Percentiles rank a stretch among this genome's conserved stretches.
These are phyloP conservation scores for Xylaria sp. DNA, from an alignment of 2,329 filamentous ascomycete genomes.

Conservation along the genomic window DNA sequence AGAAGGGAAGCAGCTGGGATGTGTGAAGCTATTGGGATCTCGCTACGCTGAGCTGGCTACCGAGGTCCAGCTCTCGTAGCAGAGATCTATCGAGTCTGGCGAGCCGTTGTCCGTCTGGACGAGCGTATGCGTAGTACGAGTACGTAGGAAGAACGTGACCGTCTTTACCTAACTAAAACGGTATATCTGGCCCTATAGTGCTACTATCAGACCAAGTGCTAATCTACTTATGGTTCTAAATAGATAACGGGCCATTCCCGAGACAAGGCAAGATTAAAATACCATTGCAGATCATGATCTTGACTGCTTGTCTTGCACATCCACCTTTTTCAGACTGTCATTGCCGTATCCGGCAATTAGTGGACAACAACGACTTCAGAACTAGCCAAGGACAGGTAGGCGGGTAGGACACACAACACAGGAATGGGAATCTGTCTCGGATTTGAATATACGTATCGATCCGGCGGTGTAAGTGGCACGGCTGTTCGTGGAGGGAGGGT, in stretches of 20 bases:
- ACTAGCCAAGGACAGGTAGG: not conserved
- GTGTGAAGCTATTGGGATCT: not conserved
- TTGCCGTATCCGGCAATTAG: not conserved
- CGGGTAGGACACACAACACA: too few relatives aligned
- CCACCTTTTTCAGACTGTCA: not conserved
- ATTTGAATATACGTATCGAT: too few relatives aligned
- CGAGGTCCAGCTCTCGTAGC: not conserved
- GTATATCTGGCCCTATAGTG: not conserved
- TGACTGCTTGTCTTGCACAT: not conserved
- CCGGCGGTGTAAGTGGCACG: too few relatives aligned
- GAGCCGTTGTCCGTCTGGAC: not conserved
- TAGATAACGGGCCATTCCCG: not conserved
- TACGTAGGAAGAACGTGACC: not conserved
- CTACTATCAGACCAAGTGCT: not conserved
- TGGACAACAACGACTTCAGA: not conserved
- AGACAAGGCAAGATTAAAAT: not conserved
- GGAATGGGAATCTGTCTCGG: not conserved
- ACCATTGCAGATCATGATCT: slow-evolving; percentile 1
- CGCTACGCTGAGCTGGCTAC: not conserved
- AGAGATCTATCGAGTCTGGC: not conserved
- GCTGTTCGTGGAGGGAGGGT: not conserved
- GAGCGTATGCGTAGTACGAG: too few relatives aligned
- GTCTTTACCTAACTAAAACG: not conserved
- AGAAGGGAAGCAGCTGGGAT: not conserved
- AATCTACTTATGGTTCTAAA: not conserved